These are phyloP conservation scores for Ustilago hordei DNA, from an alignment of 1,284 basidiomycete genomes.

Conservation along the genomic window DNA sequence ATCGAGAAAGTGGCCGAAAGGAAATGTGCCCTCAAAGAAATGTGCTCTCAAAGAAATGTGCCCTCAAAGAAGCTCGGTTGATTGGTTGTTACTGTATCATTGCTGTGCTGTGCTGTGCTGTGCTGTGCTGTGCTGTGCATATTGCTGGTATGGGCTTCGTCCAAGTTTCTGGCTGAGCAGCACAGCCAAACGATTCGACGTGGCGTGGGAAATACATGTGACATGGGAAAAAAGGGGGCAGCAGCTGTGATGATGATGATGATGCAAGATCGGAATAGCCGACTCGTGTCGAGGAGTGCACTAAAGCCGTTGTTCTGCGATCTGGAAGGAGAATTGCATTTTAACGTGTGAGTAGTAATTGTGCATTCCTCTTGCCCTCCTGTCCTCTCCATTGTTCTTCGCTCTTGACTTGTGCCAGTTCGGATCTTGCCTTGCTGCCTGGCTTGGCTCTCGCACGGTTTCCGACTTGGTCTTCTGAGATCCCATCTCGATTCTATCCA, in stretches of 20 bases:
- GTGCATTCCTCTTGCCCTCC: background rate
- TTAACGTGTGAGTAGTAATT: background rate
- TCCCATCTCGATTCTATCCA: background rate
- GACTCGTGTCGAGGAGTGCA: constrained; percentile 8
- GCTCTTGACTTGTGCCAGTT: background rate
- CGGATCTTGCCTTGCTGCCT: background rate
- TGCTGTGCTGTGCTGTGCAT: background rate
- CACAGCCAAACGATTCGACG: background rate
- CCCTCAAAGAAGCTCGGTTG: background rate
- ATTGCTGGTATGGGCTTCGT: background rate
- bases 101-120: background rate
- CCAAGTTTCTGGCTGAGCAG: background rate
- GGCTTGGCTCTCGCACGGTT: background rate
- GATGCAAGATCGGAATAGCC: constrained; percentile 3
- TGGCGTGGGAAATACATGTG: constrained; percentile 3
- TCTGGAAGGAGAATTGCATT: background rate
- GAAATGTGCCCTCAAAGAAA: background rate
- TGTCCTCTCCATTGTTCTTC: background rate
- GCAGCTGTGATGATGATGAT: background rate
- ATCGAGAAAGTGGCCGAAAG: constrained; percentile 3
- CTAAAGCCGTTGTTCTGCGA: constrained; percentile 1
- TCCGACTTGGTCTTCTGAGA: background rate
- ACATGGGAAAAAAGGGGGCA: background rate
- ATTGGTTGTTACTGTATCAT: background rate
- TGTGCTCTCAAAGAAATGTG: background rate